Evolutionary conservation across 1,284 basidiomycete species (phyloP), one percentile per base, ranked within the genome.

Genomic region (Moesziomyces antarcticus): DNA sequence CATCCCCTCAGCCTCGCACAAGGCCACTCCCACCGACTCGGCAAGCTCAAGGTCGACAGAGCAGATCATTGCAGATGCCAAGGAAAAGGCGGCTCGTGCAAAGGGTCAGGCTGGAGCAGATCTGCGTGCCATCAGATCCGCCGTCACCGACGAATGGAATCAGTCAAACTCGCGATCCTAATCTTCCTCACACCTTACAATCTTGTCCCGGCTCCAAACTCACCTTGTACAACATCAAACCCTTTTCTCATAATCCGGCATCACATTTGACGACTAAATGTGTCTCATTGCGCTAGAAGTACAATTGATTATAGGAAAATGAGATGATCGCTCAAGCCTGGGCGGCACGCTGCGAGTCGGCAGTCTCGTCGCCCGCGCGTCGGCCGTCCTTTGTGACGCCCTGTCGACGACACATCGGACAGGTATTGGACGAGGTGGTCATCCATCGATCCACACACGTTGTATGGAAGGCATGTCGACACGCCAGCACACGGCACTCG

Each of bases 381-480:
- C 56, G 56, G 11, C 73, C 73, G 40, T 75, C 68, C 53, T 75
- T 75, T 40, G 52, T 50, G 22, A 75, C 73, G 30, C 73, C 73
- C 33, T 71, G 73, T 14, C 73, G 55, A n/a, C 73, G 61, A 33
- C 78, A 80, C 67, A 80, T 67, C 5, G 78, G 78, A 44, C 78
- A 80, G n/a, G 76, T 73, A 53, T 80, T 80, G 41, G 76, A 78
- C 42, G 71, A 78, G 24, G 60, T 53, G 18, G 73, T 71, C 71
- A 80, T 63, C 78, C 78, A 80, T 14, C 68, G 45, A 46, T 80
- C 79, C 8, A 82, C 74, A 42, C 81, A 82, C 6, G 37, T 10
- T 7, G 78, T 41, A 49, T 82, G 81, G 73, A 82, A 82, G 18
- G 69, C 75, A 62, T 82, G 81, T 22, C 70, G 65, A 53, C 81